phyloP scores from a whole-genome alignment of 768 basidiomycete species.

The Fistulinella prunicolor region DNA sequence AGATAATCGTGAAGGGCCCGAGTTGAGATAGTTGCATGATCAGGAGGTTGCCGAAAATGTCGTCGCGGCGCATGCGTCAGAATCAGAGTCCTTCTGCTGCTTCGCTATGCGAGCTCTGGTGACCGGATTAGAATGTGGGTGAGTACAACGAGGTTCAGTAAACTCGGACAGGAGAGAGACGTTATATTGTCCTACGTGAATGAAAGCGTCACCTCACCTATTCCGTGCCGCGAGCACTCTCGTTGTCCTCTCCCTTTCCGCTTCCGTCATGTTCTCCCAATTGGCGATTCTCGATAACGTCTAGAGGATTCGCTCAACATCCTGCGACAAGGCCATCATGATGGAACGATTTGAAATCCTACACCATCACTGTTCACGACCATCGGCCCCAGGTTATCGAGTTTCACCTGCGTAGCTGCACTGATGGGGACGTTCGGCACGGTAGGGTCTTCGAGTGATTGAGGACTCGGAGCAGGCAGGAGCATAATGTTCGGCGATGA shows the following conservation, averaged over 20 bases:
- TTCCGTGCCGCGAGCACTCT: conserved; percentile 54
- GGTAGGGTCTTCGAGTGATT: conserved; percentile 7
- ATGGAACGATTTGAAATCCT: conserved; percentile 18
- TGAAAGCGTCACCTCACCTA: conserved; percentile 30
- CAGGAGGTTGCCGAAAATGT: too few relatives aligned
- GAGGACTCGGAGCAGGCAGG: conserved; percentile 4
- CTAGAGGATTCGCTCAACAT: conserved; percentile 28
- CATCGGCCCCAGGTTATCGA: conserved; percentile 63
- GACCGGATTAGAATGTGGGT: neutral
- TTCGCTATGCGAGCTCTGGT: conserved; percentile 11
- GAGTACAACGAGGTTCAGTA: too few relatives aligned
- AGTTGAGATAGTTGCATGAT: too few relatives aligned
- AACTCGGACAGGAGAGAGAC: too few relatives aligned
- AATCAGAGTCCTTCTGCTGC: neutral
- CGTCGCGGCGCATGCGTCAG: too few relatives aligned
- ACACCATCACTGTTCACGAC: conserved; percentile 69
- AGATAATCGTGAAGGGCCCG: too few relatives aligned
- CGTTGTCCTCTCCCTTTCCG: conserved; percentile 55
- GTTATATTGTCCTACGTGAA: too few relatives aligned
- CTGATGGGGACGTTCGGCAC: conserved; percentile 13
- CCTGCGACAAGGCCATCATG: neutral
- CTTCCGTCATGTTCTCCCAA: conserved; percentile 56
- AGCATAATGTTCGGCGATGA: conserved; percentile 4
- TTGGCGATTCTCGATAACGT: conserved; percentile 65
- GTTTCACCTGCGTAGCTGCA: conserved; percentile 37